Conservation (phyloP, 441 rosid species). For the California macrophylla region DNA sequence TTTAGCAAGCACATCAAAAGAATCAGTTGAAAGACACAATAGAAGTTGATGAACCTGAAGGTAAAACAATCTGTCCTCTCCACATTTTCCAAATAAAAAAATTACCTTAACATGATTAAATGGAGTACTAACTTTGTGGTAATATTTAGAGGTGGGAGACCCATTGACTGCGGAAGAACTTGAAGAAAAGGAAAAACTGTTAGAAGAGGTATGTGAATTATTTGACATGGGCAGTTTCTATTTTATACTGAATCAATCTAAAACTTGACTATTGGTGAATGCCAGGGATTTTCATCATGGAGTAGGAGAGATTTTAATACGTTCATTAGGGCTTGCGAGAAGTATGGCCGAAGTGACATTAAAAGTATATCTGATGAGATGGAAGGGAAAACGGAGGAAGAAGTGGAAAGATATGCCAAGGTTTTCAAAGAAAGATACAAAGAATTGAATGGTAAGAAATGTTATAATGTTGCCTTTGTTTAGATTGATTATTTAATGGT, state of each 20-base stretch:
- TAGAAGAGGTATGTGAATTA: slow-evolving; percentile 63
- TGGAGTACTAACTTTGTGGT: slow-evolving; percentile 20
- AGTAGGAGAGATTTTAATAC: slow-evolving; percentile 88
- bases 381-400: slow-evolving; percentile 91
- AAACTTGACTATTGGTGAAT: slow-evolving; percentile 11
- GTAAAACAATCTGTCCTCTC: slow-evolving; percentile 26
- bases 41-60: slow-evolving; percentile 97
- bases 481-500: neutral
- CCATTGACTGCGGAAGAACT: slow-evolving; percentile 94
- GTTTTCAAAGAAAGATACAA: slow-evolving; percentile 82
- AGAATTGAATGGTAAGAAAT: slow-evolving; percentile 67
- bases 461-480: neutral
- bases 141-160: slow-evolving; percentile 59
- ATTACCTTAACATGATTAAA: neutral
- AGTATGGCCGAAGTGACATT: slow-evolving; percentile 79
- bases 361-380: slow-evolving; percentile 78
- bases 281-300: slow-evolving; percentile 93
- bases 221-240: neutral
- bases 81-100: neutral
- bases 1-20: slow-evolving; percentile 91
- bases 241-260: slow-evolving; percentile 2
- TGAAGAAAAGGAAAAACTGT: slow-evolving; percentile 80
- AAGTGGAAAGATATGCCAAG: slow-evolving; percentile 86
- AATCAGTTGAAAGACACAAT: slow-evolving; percentile 83
- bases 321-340: slow-evolving; percentile 90